Evolutionary conservation across 148 eudicot species (phyloP).

Genomic region (Rhododendron williamsianum): DNA sequence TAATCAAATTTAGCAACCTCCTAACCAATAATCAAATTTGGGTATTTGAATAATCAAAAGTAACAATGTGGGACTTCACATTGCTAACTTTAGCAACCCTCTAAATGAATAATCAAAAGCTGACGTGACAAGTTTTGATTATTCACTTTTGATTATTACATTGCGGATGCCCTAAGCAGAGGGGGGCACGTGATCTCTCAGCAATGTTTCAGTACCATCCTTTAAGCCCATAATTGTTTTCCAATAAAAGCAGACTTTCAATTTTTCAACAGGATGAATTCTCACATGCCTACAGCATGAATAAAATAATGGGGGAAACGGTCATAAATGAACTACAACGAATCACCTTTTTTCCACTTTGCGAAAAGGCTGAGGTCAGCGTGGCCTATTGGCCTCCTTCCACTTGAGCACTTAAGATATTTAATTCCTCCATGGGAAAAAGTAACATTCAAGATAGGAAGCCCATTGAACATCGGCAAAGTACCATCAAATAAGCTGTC

Average conservation of each 20-base stretch:
- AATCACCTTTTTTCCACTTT: conserved; percentile 53
- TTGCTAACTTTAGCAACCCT: too few species aligned
- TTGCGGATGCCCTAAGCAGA: not conserved
- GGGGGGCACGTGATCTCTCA: not conserved
- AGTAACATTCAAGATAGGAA: not conserved
- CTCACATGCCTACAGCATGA: not conserved
- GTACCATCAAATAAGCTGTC: not conserved
- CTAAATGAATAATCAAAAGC: too few species aligned
- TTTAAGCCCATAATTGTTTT: not conserved
- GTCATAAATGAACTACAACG: not conserved
- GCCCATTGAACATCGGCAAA: not conserved
- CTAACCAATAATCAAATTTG: too few species aligned
- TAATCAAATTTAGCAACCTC: too few species aligned
- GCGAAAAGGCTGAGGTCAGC: conserved; percentile 56
- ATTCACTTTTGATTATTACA: too few species aligned
- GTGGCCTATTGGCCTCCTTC: conserved; percentile 37
- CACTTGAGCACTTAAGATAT: conserved; percentile 50
- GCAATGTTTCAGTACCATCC: not conserved
- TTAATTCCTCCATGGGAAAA: conserved; percentile 36
- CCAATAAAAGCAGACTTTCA: not conserved
- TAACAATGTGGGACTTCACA: too few species aligned
- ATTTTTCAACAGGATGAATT: not conserved
- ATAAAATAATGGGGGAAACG: not conserved
- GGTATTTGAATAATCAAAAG: too few species aligned
- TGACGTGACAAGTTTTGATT: too few species aligned